Evolutionary conservation across 139 green algal species (phyloP), one percentile per base, ranked within the genome.

Genomic region (Volvox africanus): DNA sequence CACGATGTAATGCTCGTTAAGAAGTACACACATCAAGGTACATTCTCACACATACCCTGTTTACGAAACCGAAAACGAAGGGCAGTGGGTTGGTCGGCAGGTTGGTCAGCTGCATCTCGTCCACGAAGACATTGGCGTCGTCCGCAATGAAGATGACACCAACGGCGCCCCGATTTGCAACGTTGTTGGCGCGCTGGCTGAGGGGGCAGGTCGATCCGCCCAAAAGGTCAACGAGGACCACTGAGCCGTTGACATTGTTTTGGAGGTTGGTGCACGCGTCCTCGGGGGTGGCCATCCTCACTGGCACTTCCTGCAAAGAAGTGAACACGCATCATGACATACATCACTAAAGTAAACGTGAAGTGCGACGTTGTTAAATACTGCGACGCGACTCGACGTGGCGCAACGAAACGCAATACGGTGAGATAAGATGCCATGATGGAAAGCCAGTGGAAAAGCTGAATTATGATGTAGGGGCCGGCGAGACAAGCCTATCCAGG

Each of bases 221-320:
- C 35, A 13, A 1, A 2, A 83, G 78, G 50, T 71, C 80, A 14
- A 86, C 24, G 0, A 86, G 18, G 22, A 86, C 80, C 26, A 68
- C 50, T 16, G 26, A 26, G 44, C 80, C 80, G 50, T 37, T 22
- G 80, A n/a, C 35, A 28, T 37, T 44, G 3, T 30, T 30, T 14
- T 44, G 19, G 24, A 86, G 44, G 22, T 16, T 37, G 20, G 2
- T 32, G 50, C 80, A 86, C 0, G 80, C 80, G 50, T 37, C 26
- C 80, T 71, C 37, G 44, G 80, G 75, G 75, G 28, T 81, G 75
- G 75, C n/a, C 75, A 81, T 61, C 75, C 32, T 3, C 30, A 81
- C 32, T 20, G 75, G 75, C 12, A 81, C 13, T 55, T 81, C 75
- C 75, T 81, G 75, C 19, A 6, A 55, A 55, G 5, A 55, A 14